Base-by-base conservation (phyloP, 2,329 filamentous ascomycete genomes). In the Fusarium ambrosium region DNA sequence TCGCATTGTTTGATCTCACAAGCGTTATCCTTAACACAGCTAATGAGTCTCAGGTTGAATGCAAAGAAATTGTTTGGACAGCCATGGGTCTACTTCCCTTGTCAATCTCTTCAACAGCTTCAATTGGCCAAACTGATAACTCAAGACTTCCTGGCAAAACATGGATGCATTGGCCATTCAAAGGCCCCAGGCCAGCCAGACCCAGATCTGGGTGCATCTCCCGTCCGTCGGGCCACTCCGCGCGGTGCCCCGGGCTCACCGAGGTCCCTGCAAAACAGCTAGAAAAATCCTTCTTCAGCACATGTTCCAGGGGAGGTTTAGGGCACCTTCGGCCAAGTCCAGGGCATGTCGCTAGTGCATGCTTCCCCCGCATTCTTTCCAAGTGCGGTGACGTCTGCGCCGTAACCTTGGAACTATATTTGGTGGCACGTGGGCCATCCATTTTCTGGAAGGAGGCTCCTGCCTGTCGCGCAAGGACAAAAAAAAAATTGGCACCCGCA, bases 371-470 rank as follows among this genome's bases (percentile, higher is more conserved):
- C 74, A 74, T 73, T 75, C 64, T 62, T 59, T 58, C 69, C 69
- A 56, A 55, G 51, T 71, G 59, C 62, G 75, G 76, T 79, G 77
- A 79, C 77, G 77, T 78, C 66, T 68, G 55, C 58, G n/a, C 63
- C 37, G 37, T 36, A n/a, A 51, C 64, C 56, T 62, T 59, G 61
- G 65, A 71, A 71, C 66, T 62, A 48, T 70, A 68, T 69, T 69
- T 66, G 56, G 67, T 37, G 62, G 76, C 77, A 77, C 69, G 74
- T 75, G 77, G 77, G 61, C 68, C 64, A 66, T 60, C 14, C 45
- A 29, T 27, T 51, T 70, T 71, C 72, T 78, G 66, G 70, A 75
- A 68, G 69, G 45, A 51, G 24, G 45, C 45, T 53, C 24, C 20
- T 62, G 37, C 37, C n/a, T 64, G 65, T 61, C 70, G 59, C 62